Evolutionary conservation across 2,329 filamentous ascomycete genomes (phyloP), one percentile per base, ranked within the genome.

Genomic region (Claviceps digitariae): DNA sequence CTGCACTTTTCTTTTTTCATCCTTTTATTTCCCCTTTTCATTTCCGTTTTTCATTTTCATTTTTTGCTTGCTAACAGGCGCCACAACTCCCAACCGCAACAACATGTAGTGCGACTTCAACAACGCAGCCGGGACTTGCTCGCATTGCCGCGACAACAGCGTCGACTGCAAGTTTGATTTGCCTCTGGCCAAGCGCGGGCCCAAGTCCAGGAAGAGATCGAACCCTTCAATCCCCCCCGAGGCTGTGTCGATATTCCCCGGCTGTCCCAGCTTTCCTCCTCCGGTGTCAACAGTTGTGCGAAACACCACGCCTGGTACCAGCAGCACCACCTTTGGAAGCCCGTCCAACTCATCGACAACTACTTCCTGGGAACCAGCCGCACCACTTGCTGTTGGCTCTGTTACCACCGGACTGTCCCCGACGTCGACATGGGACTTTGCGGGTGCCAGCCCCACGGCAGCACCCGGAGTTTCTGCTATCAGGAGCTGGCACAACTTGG

Each of bases 171-270:
- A 62, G 3, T 72, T 71, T 55, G 57, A 71, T 46, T 50, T 71
- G 48, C 69, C 69, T 31, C 57, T 69, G 36, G 67, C 63, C 10
- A 61, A 66, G 57, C 62, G 69, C 52, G 69, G 69, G 1, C 69
- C 69, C 15, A 72, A 72, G 48, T 56, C 60, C n/a, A 62, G 60
- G 54, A 61, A 59, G 53, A 55, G 55, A 34, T 50, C 52, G 45
- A 55, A 59, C 38, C 49, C 55, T 4, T 48, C 50, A 25, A 57
- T 55, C n/a, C 57, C 55, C 34, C 57, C 56, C 15, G 54, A 51
- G 29, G 43, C 54, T 29, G 51, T 55, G 13, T 55, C 54, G 45
- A 53, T 51, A 17, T 55, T 52, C 51, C 49, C 48, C 31, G 55
- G 56, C 38, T 53, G 50, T 41, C n/a, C 43, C 34, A 27, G 49